Evolutionary conservation across 2,329 filamentous ascomycete genomes (phyloP).

Genomic region (Phaeoacremonium minimum): DNA sequence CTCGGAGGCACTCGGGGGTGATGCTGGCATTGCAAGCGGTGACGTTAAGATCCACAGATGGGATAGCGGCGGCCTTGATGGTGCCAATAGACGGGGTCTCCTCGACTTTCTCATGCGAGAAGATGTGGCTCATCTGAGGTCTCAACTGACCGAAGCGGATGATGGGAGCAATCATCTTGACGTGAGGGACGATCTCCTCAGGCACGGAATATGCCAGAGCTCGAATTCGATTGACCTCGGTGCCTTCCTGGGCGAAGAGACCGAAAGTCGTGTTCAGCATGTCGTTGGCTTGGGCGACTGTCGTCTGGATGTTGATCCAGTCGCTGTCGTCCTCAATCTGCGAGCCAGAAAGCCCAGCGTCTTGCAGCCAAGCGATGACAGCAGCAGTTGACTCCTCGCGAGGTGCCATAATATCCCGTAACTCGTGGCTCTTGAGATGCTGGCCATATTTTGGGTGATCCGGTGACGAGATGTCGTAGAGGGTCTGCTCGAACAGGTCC

Average conservation of each 20-base stretch:
- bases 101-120: slow-evolving; percentile 11
- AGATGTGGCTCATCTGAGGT: slow-evolving; percentile 21
- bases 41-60: slow-evolving; percentile 13
- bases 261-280: slow-evolving; percentile 43
- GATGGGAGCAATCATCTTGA: slow-evolving; percentile 46
- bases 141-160: slow-evolving; percentile 40
- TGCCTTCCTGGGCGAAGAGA: slow-evolving; percentile 34
- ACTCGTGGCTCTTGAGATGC: slow-evolving; percentile 44
- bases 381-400: slow-evolving; percentile 43
- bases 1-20: slow-evolving; percentile 38
- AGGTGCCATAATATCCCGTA: slow-evolving; percentile 49
- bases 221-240: slow-evolving; percentile 31
- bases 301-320: slow-evolving; percentile 37
- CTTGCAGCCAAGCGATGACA: slow-evolving; percentile 51
- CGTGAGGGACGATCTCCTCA: slow-evolving; percentile 28
- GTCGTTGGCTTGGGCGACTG: slow-evolving; percentile 31
- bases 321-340: slow-evolving; percentile 25
- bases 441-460: slow-evolving; percentile 40
- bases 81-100: slow-evolving; percentile 3
- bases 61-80: slow-evolving; percentile 8
- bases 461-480: slow-evolving; percentile 37
- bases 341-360: slow-evolving; percentile 38
- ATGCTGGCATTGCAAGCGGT: slow-evolving; percentile 28
- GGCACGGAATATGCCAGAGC: slow-evolving; percentile 27
- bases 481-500: slow-evolving; percentile 19